These are phyloP conservation scores for Yamadazyma kitorensis DNA, from an alignment of 805 yeast genomes.

Conservation along the genomic window DNA sequence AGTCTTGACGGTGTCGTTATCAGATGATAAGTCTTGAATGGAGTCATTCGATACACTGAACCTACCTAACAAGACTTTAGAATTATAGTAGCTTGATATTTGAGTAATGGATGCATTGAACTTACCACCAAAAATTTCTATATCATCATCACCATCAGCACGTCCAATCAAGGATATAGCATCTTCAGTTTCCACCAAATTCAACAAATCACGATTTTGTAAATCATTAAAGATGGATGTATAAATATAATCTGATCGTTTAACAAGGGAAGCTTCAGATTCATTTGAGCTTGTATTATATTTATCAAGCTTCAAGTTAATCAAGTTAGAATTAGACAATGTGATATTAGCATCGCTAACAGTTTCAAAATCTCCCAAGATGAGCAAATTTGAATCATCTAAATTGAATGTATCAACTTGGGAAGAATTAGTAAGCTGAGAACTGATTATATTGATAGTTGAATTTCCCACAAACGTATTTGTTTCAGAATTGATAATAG, in stretches of 20 bases:
- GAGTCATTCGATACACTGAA: constrained; percentile 26
- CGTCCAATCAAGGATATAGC: constrained; percentile 9
- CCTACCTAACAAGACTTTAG: constrained; percentile 28
- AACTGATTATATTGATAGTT: constrained; percentile 34
- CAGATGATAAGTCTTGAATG: constrained; percentile 25
- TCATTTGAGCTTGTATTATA: constrained; percentile 34
- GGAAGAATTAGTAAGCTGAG: constrained; percentile 27
- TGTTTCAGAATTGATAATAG: constrained; percentile 22
- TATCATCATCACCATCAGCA: constrained; percentile 12
- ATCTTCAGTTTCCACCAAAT: constrained; percentile 1
- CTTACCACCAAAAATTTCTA: constrained; percentile 24
- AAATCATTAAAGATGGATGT: neutral
- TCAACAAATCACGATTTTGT: no score
- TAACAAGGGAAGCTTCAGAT: constrained; percentile 16
- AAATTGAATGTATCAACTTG: constrained; percentile 32
- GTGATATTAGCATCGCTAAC: constrained; percentile 27
- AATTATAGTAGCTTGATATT: constrained; percentile 18
- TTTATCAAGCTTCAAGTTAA: constrained; percentile 23
- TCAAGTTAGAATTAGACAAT: constrained; percentile 24
- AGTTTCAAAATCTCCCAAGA: constrained; percentile 47
- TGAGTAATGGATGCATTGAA: constrained; percentile 29
- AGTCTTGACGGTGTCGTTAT: constrained; percentile 20
- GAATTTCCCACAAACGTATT: constrained; percentile 42
- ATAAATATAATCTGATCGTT: constrained; percentile 11
- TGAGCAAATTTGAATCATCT: constrained; percentile 29